phyloP scores from a whole-genome alignment of 768 basidiomycete species.

The Russula sp. region DNA sequence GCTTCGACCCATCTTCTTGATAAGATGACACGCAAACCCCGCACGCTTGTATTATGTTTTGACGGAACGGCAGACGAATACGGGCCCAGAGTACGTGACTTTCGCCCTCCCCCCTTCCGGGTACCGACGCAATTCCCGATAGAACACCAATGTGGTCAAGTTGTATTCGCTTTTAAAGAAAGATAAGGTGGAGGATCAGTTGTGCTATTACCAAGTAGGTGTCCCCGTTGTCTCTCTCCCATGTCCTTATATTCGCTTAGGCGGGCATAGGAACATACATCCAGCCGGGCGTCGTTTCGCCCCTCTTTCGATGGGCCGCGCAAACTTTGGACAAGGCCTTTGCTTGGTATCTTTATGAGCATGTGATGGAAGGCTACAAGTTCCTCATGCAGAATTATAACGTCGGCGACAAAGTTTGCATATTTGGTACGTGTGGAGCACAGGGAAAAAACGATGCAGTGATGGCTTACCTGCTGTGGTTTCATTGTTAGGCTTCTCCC shows the following conservation, averaged over 20 bases:
- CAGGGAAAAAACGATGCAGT: conserved; percentile 11
- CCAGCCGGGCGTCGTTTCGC: conserved; percentile 61
- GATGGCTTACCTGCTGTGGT: background rate
- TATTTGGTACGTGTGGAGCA: conserved; percentile 47
- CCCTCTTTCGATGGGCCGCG: conserved; percentile 52
- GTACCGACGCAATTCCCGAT: background rate
- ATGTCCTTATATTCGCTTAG: conserved; percentile 26
- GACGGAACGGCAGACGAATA: conserved; percentile 22
- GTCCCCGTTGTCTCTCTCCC: conserved; percentile 2
- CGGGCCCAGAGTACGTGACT: background rate
- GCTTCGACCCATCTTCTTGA: background rate
- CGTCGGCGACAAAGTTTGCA: conserved; percentile 65
- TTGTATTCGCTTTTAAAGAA: conserved; percentile 36
- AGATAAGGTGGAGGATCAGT: conserved; percentile 32
- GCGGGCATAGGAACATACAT: conserved; percentile 46
- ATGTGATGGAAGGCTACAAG: conserved; percentile 69
- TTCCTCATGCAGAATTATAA: conserved; percentile 77
- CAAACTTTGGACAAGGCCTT: conserved; percentile 61
- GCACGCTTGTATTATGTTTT: conserved; percentile 22
- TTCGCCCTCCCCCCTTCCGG: too few species aligned
- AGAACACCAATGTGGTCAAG: conserved; percentile 41
- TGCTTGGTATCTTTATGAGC: conserved; percentile 70
- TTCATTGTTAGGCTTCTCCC: conserved; percentile 59
- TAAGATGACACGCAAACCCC: conserved; percentile 24
- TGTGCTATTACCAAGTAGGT: conserved; percentile 62